These are phyloP conservation scores for Mucor indicus DNA, from an alignment of 371 early-diverging fungal species.

Conservation along the genomic window DNA sequence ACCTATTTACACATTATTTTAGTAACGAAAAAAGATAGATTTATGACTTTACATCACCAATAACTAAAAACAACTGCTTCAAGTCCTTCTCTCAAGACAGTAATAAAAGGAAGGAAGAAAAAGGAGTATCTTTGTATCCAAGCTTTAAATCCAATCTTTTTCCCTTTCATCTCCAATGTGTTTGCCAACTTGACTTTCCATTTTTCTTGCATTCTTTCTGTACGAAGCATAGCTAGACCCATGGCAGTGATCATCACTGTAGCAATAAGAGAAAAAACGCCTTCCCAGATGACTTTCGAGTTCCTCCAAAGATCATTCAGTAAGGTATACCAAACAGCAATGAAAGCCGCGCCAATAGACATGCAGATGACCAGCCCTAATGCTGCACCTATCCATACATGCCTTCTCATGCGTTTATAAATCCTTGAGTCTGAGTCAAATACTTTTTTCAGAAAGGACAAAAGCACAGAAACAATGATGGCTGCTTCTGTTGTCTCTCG, in stretches of 20 bases:
- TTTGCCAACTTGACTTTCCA: slow-evolving; percentile 61
- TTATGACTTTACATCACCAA: slow-evolving; percentile 70
- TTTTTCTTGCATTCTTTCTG: slow-evolving; percentile 68
- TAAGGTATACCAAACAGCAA: slow-evolving; percentile 65
- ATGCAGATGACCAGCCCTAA: slow-evolving; percentile 63
- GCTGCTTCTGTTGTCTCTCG: slow-evolving; percentile 84
- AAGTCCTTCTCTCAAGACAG: slow-evolving; percentile 80
- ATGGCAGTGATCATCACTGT: slow-evolving; percentile 67
- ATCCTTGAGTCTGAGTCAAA: slow-evolving; percentile 42
- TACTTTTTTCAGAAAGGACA: slow-evolving; percentile 66
- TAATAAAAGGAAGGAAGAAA: slow-evolving; percentile 75
- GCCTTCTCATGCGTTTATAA: slow-evolving; percentile 52
- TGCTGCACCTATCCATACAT: slow-evolving; percentile 64
- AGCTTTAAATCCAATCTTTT: slow-evolving; percentile 10
- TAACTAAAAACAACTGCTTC: slow-evolving; percentile 80
- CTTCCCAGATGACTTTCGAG: slow-evolving; percentile 80
- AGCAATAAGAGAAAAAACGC: slow-evolving; percentile 69
- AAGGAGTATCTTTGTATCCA: slow-evolving; percentile 56
- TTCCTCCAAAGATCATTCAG: slow-evolving; percentile 67
- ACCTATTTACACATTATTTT: slow-evolving; percentile 48
- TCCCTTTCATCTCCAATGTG: slow-evolving; percentile 38
- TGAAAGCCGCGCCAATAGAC: slow-evolving; percentile 68
- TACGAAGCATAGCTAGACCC: slow-evolving; percentile 71
- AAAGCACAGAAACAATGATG: slow-evolving; percentile 78
- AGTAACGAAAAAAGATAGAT: slow-evolving; percentile 23